phyloP scores from a whole-genome alignment of 1,139 yeast genomes.

The Blastobotrys niveus region DNA sequence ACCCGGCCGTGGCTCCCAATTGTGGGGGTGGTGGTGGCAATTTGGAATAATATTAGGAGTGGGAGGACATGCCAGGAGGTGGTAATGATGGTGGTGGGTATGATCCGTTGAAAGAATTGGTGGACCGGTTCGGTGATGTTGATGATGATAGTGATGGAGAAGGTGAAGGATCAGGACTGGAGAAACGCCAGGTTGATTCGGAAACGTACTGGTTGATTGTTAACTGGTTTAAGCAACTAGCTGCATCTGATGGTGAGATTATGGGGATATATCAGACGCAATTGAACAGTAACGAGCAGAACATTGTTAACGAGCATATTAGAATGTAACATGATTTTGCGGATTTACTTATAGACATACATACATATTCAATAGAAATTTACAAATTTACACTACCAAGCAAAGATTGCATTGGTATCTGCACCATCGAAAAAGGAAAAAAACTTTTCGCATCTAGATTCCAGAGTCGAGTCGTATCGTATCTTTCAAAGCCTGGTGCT shows the following conservation, averaged over 20 bases:
- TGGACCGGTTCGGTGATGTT: constrained; percentile 8
- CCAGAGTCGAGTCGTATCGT: too few species aligned
- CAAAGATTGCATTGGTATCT: too few species aligned
- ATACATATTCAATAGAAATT: too few species aligned
- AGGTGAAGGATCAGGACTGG: background rate
- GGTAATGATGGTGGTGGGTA: constrained; percentile 8
- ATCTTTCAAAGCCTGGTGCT: too few species aligned
- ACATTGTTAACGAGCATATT: constrained; percentile 31
- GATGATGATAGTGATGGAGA: background rate
- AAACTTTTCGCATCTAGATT: too few species aligned
- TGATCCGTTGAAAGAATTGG: constrained; percentile 7
- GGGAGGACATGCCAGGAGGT: constrained; percentile 68
- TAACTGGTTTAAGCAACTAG: constrained; percentile 60
- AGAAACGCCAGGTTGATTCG: constrained; percentile 21
- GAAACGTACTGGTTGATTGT: constrained; percentile 41
- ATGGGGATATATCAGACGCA: constrained; percentile 44
- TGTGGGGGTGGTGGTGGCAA: constrained; percentile 24
- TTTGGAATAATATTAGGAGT: constrained; percentile 42
- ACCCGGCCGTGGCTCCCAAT: constrained; percentile 2
- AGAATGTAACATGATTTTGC: background rate
- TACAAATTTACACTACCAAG: too few species aligned
- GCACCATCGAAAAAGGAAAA: too few species aligned
- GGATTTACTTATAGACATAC: background rate
- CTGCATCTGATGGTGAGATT: constrained; percentile 52
- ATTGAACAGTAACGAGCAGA: constrained; percentile 54